Evolutionary conservation across 1,284 basidiomycete genomes (phyloP).

Genomic region (Phellinidium pouzarii): DNA sequence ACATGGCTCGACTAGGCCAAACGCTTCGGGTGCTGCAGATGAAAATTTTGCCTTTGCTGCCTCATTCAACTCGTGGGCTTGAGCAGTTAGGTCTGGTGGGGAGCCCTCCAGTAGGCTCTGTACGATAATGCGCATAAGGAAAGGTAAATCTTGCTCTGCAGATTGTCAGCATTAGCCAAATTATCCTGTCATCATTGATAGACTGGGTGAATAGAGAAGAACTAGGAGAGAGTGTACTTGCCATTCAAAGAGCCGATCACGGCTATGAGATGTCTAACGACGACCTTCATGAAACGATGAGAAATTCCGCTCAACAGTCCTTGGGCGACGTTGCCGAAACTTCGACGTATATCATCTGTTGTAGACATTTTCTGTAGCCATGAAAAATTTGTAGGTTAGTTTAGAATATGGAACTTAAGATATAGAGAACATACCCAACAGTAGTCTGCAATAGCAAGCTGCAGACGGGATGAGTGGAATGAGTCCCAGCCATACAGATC

Average conservation of each 20-base stretch:
- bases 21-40: conserved; percentile 7
- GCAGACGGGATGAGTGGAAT: conserved; percentile 46
- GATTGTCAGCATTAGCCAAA: conserved; percentile 9
- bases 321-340: conserved; percentile 47
- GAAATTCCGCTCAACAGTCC: conserved; percentile 45
- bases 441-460: conserved; percentile 52
- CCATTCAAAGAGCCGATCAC: conserved; percentile 39
- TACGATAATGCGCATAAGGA: conserved; percentile 17
- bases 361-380: conserved; percentile 38
- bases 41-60: conserved; percentile 7
- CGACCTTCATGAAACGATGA: conserved; percentile 43
- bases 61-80: conserved; percentile 8
- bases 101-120: conserved; percentile 16
- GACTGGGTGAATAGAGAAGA: not conserved
- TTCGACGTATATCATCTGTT: conserved; percentile 32
- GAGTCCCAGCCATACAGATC: conserved; percentile 57
- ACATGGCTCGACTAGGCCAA: conserved; percentile 46
- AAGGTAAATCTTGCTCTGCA: conserved; percentile 16
- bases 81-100: conserved; percentile 9
- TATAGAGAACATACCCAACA: conserved; percentile 46
- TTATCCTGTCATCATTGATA: conserved; percentile 1
- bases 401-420: not conserved
- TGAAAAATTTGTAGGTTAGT: not conserved
- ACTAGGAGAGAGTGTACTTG: conserved; percentile 28
- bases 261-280: conserved; percentile 50